Conservation (phyloP, 768 basidiomycete genomes). For the Mycena olivaceomarginata region DNA sequence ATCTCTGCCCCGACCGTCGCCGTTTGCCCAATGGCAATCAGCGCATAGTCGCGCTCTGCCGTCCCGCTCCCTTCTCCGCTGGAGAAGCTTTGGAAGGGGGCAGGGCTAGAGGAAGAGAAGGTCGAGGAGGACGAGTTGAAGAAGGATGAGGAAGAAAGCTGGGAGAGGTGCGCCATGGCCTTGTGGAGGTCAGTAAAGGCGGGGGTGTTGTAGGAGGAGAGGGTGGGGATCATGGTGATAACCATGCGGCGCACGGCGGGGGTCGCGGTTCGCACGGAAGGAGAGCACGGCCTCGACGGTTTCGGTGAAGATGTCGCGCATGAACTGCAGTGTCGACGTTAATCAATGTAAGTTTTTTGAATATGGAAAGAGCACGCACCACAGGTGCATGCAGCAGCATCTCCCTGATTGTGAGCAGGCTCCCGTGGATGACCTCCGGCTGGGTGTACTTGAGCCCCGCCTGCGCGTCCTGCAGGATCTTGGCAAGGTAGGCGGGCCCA, state of each 20-base stretch:
- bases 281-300: slow-evolving; percentile 93
- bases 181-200: slow-evolving; percentile 94
- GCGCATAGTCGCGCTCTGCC: slow-evolving; percentile 65
- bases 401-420: slow-evolving; percentile 81
- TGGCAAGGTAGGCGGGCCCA: slow-evolving; percentile 63
- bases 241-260: slow-evolving; percentile 96
- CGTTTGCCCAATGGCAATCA: slow-evolving; percentile 97
- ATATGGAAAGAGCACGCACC: slow-evolving; percentile 55
- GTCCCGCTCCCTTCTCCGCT: no score
- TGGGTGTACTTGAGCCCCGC: slow-evolving; percentile 73
- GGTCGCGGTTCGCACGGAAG: slow-evolving; percentile 91
- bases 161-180: slow-evolving; percentile 94
- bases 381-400: slow-evolving; percentile 82
- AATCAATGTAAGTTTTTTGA: no score
- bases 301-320: slow-evolving; percentile 90
- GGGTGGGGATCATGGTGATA: slow-evolving; percentile 95
- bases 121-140: not conserved
- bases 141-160: slow-evolving; percentile 84
- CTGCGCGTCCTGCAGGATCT: slow-evolving; percentile 82
- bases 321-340: slow-evolving; percentile 71
- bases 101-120: not conserved
- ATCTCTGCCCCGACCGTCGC: slow-evolving; percentile 95
- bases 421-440: slow-evolving; percentile 79
- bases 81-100: no score
- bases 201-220: slow-evolving; percentile 96